These are phyloP conservation scores for Monosporozyma solicola DNA, from an alignment of 805 yeast species.

Conservation along the genomic window DNA sequence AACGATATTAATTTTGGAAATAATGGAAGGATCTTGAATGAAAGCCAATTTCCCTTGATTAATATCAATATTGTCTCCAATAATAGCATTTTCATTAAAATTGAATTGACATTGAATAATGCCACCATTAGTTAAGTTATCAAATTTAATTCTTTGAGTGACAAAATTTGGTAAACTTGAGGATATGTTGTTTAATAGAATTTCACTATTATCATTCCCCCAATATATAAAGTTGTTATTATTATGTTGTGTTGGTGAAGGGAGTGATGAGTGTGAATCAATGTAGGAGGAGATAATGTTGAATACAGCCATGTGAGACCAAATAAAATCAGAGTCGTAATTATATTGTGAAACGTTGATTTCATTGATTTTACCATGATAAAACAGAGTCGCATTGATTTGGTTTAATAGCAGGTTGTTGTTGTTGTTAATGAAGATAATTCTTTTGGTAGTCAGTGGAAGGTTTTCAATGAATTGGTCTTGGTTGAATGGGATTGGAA, in stretches of 20 bases:
- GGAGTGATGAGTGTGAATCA: constrained; percentile 7
- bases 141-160: constrained; percentile 55
- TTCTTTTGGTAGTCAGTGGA: constrained; percentile 47
- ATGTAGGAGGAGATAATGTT: constrained; percentile 40
- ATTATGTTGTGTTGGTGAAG: constrained; percentile 5
- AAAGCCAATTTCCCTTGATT: constrained; percentile 57
- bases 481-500: constrained; percentile 72
- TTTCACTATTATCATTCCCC: constrained; percentile 57
- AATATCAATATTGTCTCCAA: constrained; percentile 26
- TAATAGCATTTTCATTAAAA: constrained; percentile 13
- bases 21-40: constrained; percentile 50
- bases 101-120: constrained; percentile 58
- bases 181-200: constrained; percentile 61
- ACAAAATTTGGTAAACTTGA: constrained; percentile 47
- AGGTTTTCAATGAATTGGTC: constrained; percentile 48
- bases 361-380: constrained; percentile 25
- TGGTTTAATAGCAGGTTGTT: constrained; percentile 49
- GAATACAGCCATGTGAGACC: constrained; percentile 47
- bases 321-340: constrained; percentile 42
- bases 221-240: constrained; percentile 39
- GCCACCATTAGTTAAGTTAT: constrained; percentile 69
- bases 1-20: constrained; percentile 52
- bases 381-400: constrained; percentile 61
- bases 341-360: constrained; percentile 43
- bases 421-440: constrained; percentile 47